Conservation (phyloP, 257 asterid species). For the Jacaranda mimosifolia region DNA sequence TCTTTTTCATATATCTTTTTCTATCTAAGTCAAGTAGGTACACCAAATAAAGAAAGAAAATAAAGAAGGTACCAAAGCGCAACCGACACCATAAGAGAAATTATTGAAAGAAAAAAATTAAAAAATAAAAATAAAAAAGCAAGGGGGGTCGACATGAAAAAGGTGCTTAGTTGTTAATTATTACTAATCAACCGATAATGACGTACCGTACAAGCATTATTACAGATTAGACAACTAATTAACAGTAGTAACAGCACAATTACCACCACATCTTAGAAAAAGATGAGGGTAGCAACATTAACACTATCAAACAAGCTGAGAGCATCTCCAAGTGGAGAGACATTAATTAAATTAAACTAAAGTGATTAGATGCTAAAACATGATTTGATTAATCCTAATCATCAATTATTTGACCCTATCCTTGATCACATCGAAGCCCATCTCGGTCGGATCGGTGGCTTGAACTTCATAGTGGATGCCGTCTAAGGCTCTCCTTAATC, state of each 20-base stretch:
- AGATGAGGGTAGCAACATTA: conserved; percentile 35
- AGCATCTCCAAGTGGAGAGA: conserved; percentile 45
- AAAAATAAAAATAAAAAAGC: background rate
- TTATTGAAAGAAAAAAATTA: background rate
- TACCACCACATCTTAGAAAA: conserved; percentile 39
- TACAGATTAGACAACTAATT: conserved; percentile 46
- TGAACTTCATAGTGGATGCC: conserved; percentile 90
- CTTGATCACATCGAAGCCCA: conserved; percentile 84
- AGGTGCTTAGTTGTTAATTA: conserved; percentile 25
- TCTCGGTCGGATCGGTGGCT: conserved; percentile 93
- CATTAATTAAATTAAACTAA: conserved; percentile 41
- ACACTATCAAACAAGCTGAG: conserved; percentile 17
- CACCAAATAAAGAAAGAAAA: too few species aligned
- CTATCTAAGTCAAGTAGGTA: too few species aligned
- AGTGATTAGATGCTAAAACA: conserved; percentile 42
- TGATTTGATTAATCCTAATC: conserved; percentile 20
- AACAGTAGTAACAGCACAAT: conserved; percentile 27
- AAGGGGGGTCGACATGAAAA: background rate
- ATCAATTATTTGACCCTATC: conserved; percentile 56
- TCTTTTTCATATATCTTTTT: too few species aligned
- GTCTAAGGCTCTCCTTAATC: conserved; percentile 79
- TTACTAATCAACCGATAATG: conserved; percentile 35
- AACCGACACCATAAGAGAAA: background rate
- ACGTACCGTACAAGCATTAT: conserved; percentile 23
- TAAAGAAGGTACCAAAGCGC: background rate